phyloP scores from a whole-genome alignment of 2,329 filamentous ascomycete genomes.

The Davidsoniella eucalypti region DNA sequence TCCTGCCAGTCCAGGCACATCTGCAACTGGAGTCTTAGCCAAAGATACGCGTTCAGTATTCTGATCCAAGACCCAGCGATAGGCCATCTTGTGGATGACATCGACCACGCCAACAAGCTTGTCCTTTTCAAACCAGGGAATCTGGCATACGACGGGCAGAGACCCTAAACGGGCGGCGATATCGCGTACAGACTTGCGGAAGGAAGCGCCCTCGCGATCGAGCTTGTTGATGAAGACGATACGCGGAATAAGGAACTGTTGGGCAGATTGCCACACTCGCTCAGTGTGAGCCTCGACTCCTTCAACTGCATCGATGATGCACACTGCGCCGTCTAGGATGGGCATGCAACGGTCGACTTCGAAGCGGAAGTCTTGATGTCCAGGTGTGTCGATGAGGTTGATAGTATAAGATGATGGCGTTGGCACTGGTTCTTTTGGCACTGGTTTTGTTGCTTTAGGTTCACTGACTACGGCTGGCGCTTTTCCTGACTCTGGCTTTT shows the following conservation, averaged over 20 bases:
- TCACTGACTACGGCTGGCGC: not conserved
- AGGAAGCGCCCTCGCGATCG: conserved; percentile 61
- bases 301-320: conserved; percentile 80
- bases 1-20: not conserved
- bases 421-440: no score
- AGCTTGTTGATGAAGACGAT: conserved; percentile 66
- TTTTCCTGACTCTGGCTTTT: no score
- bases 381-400: conserved; percentile 90
- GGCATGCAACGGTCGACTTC: conserved; percentile 84
- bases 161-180: conserved; percentile 63
- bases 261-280: conserved; percentile 85
- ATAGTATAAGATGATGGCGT: conserved; percentile 31
- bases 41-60: conserved; percentile 25
- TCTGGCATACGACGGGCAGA: conserved; percentile 84
- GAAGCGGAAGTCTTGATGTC: conserved; percentile 94
- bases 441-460: no score
- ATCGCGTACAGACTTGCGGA: conserved; percentile 72
- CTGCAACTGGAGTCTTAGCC: conserved; percentile 19
- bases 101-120: conserved; percentile 73
- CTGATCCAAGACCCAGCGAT: conserved; percentile 44
- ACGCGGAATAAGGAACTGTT: conserved; percentile 68
- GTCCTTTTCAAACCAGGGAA: conserved; percentile 83
- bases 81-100: conserved; percentile 55
- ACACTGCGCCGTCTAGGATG: conserved; percentile 79
- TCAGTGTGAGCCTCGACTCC: conserved; percentile 96